Evolutionary conservation across 2,329 filamentous ascomycete genomes (phyloP).

Genomic region (Escovopsis sp.): DNA sequence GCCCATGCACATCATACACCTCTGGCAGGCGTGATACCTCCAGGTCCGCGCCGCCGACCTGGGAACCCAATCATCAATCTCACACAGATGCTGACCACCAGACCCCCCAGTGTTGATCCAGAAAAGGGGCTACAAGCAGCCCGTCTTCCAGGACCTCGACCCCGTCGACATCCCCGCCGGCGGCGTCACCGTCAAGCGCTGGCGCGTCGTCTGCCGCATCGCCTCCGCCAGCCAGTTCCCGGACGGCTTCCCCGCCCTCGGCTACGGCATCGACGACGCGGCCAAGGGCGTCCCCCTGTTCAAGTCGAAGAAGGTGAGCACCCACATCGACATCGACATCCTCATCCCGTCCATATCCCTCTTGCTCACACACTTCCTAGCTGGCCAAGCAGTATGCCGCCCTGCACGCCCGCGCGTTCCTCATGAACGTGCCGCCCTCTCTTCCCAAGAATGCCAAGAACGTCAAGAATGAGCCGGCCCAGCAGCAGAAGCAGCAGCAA

Average conservation of each 20-base stretch:
- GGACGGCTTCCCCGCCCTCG: slow-evolving; percentile 4
- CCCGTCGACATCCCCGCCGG: slow-evolving; percentile 10
- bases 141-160: slow-evolving; percentile 7
- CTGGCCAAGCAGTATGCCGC: slow-evolving; percentile 39
- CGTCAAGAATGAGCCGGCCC: background rate
- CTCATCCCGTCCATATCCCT: too few species aligned
- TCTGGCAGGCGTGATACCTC: too few species aligned
- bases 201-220: slow-evolving; percentile 14
- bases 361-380: slow-evolving; percentile 8
- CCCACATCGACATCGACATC: background rate
- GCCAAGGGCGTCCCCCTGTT: slow-evolving; percentile 22
- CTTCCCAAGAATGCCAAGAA: background rate
- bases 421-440: slow-evolving; percentile 11
- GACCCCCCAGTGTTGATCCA: slow-evolving; percentile 8
- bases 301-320: slow-evolving; percentile 29
- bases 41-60: too few species aligned
- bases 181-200: slow-evolving; percentile 11
- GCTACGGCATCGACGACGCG: slow-evolving; percentile 18
- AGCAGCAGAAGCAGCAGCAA: background rate
- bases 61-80: background rate
- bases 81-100: background rate
- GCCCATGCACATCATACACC: background rate
- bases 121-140: background rate
- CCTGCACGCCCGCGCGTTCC: slow-evolving; percentile 29
- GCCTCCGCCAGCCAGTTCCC: background rate